phyloP scores from a whole-genome alignment of 495 filamentous ascomycete species.

The Penicillium arizonense region DNA sequence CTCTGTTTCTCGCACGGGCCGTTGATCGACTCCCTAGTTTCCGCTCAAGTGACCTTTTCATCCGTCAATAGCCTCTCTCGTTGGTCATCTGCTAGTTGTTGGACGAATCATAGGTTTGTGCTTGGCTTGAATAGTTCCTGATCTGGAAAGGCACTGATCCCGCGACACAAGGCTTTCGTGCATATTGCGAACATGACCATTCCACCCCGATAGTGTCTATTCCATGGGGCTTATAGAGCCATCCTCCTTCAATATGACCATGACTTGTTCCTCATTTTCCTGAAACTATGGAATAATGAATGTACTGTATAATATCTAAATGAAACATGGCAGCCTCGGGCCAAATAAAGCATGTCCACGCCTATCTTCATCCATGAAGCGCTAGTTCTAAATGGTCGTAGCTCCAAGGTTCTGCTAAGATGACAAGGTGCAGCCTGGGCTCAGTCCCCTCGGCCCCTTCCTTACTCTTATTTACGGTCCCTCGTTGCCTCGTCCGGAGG shows the following conservation, averaged over 20 bases:
- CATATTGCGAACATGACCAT: constrained; percentile 20
- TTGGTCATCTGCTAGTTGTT: constrained; percentile 33
- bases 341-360: not conserved
- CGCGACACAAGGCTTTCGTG: constrained; percentile 14
- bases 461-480: constrained; percentile 8
- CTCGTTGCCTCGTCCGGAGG: constrained; percentile 11
- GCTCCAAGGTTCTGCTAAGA: constrained; percentile 7
- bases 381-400: constrained; percentile 14
- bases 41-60: constrained; percentile 34
- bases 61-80: not conserved
- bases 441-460: constrained; percentile 4
- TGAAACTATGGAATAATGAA: not conserved
- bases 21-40: constrained; percentile 32
- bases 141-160: constrained; percentile 4
- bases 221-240: not conserved
- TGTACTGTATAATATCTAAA: not conserved
- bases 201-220: constrained; percentile 3
- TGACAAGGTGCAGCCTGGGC: constrained; percentile 27
- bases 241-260: no score
- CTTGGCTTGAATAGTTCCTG: not conserved
- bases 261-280: no score
- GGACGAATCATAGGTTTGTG: not conserved
- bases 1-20: constrained; percentile 32
- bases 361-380: constrained; percentile 7
- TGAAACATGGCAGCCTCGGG: not conserved